Percentiles rank a stretch among this genome's conserved stretches.
These are phyloP conservation scores for Ganoderma multipileum DNA, from an alignment of 1,284 basidiomycete species.

Conservation along the genomic window DNA sequence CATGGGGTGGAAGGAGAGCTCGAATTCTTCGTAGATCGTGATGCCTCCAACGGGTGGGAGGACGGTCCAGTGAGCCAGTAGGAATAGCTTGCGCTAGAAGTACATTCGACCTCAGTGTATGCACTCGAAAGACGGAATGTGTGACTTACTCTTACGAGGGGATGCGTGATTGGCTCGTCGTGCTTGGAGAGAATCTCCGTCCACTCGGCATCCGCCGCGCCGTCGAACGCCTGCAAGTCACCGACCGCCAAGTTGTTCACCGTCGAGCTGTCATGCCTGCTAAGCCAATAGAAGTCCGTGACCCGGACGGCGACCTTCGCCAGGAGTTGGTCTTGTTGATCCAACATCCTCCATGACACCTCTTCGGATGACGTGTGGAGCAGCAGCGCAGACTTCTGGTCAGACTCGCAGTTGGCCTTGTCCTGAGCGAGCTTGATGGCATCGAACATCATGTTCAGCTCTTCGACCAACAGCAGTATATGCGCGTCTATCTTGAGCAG, in stretches of 20 bases:
- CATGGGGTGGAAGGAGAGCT: conserved; percentile 86
- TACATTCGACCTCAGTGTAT: neutral
- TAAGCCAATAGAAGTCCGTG: conserved; percentile 86
- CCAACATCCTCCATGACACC: conserved; percentile 95
- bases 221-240: conserved; percentile 89
- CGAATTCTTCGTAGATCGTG: conserved; percentile 87
- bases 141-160: conserved; percentile 65
- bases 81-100: conserved; percentile 66
- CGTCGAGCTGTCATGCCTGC: conserved; percentile 89
- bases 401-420: conserved; percentile 71
- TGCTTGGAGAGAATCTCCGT: conserved; percentile 88
- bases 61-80: conserved; percentile 80
- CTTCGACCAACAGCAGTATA: conserved; percentile 77
- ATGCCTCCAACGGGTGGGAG: conserved; percentile 95
- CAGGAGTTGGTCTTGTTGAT: conserved; percentile 75
- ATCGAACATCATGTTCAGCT: conserved; percentile 89
- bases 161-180: conserved; percentile 70
- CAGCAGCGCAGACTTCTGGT: conserved; percentile 84
- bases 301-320: conserved; percentile 87
- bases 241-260: conserved; percentile 81
- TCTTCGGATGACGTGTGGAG: conserved; percentile 86
- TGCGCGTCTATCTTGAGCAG: conserved; percentile 81
- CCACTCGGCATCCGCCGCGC: conserved; percentile 85
- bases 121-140: neutral
- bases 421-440: conserved; percentile 88